phyloP scores from a whole-genome alignment of 2,329 filamentous ascomycete genomes.

The Cyphellophora attinorum region DNA sequence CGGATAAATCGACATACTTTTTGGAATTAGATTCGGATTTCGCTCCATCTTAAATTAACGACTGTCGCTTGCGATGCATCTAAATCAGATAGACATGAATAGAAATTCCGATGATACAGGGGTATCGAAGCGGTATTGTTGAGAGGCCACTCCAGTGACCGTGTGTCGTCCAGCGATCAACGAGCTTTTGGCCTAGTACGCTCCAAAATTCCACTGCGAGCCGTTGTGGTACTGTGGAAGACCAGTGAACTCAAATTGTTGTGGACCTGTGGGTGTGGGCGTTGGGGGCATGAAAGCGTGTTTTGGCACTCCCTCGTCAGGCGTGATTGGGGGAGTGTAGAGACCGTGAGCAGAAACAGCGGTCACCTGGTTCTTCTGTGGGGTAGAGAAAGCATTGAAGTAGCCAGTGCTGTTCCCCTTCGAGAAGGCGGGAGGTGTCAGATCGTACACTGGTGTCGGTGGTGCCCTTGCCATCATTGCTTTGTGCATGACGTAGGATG shows the following conservation, averaged over 20 bases:
- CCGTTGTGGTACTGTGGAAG: background rate
- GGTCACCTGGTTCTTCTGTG: slow-evolving; percentile 16
- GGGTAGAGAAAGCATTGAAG: slow-evolving; percentile 16
- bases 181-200: background rate
- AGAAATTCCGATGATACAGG: slow-evolving; percentile 3
- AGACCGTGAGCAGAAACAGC: slow-evolving; percentile 26
- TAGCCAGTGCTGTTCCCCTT: slow-evolving; percentile 10
- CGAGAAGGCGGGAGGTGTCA: slow-evolving; percentile 26
- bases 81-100: slow-evolving; percentile 1
- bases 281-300: slow-evolving; percentile 22
- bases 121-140: slow-evolving; percentile 2
- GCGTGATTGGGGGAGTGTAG: slow-evolving; percentile 38
- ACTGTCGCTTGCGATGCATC: slow-evolving; percentile 3
- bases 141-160: background rate
- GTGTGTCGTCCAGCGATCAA: background rate
- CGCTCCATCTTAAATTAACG: background rate
- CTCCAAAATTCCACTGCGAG: background rate
- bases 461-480: slow-evolving; percentile 38
- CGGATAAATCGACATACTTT: background rate
- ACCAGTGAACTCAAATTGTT: slow-evolving; percentile 2
- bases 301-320: slow-evolving; percentile 24
- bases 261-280: slow-evolving; percentile 10
- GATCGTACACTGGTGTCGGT: slow-evolving; percentile 15
- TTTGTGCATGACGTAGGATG: slow-evolving; percentile 57
- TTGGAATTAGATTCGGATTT: background rate